A percentile compares a stretch with the other conserved stretches of the same genome.
Conservation (phyloP, 495 filamentous ascomycete genomes). For the Penicillium coffeae region DNA sequence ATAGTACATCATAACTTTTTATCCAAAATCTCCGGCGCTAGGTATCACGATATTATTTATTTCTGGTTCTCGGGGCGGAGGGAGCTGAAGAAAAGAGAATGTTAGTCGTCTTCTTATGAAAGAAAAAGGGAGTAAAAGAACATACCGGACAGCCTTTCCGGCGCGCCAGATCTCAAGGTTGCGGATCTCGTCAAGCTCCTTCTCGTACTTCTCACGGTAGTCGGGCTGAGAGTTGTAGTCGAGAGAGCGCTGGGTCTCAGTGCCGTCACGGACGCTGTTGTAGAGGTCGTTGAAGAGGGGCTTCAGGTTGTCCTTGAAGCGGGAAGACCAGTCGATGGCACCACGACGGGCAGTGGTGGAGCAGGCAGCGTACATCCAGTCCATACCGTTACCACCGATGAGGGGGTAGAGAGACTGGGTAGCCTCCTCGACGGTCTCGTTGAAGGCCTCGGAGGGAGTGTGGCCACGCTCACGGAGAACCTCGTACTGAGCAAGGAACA, state of each 20-base stretch:
- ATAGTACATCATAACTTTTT: constrained; percentile 47
- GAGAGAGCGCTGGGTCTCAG: constrained; percentile 88
- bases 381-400: constrained; percentile 95
- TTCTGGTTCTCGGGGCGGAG: constrained; percentile 93
- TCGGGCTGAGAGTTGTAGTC: constrained; percentile 93
- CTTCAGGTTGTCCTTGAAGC: constrained; percentile 95
- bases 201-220: constrained; percentile 93
- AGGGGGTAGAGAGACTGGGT: constrained; percentile 97
- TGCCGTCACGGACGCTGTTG: constrained; percentile 80
- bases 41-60: constrained; percentile 50
- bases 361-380: constrained; percentile 99
- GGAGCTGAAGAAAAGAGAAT: too few relatives aligned
- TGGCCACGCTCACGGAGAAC: constrained; percentile 98
- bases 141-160: constrained; percentile 95
- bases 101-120: too few relatives aligned
- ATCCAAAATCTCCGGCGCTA: constrained; percentile 18
- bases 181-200: constrained; percentile 94
- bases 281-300: constrained; percentile 97
- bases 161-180: constrained; percentile 98
- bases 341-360: constrained; percentile 97
- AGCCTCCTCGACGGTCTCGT: constrained; percentile 99
- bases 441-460: constrained; percentile 97
- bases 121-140: too few relatives aligned
- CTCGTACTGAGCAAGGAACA: constrained; percentile 99
- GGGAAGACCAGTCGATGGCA: constrained; percentile 95